Base-by-base conservation (phyloP, 805 yeast genomes). In the Wickerhamiella parazyma region DNA sequence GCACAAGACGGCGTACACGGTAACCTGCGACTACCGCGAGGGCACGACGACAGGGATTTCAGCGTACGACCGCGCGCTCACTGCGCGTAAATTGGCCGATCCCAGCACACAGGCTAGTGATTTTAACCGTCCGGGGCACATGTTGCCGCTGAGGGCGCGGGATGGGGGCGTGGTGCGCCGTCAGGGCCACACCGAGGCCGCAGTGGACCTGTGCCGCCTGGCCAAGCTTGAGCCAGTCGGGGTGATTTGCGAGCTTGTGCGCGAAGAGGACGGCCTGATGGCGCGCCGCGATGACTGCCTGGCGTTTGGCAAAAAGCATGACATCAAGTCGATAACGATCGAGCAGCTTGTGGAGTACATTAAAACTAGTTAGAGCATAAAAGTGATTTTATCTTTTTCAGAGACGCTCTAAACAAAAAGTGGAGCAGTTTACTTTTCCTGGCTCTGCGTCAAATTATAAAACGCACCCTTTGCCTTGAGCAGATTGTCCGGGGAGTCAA, bases 21-120 rank as follows among this genome's bases (percentile, higher is more conserved):
- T 91, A 39, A 85, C 96, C 1, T 83, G 83, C 42, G 99, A 91
- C 59, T 76, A 66, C 49, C 76, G 73, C 28, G 80, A 80, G 45
- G 95, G 94, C 28, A 87, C 97, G 29, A 85, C 97, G 10, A 91
- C 99, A 0, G 99, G 99, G 10, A 91, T 91, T 41, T 80, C 94
- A 20, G 96, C 98, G 8, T 79, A 78, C 54, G 99, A 91, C 62
- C 72, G 99, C 55, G 89, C 94, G 0, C 64, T 81, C 51, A 91
- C 98, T 1, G 82, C 83, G 31, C 63, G 69, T 31, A 69, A 69
- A 47, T 69, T 91, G 52, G 94, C 95, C 1, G 71, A 73, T 49
- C 67, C 80, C 4, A 46, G 50, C 2, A 58, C 78, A 7, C 67
- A 64, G 35, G 70, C 93, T 0, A 64, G 51, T 0, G 87, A 84